Conservation (phyloP, 306 rosid genomes). For the Quillaja saponaria region DNA sequence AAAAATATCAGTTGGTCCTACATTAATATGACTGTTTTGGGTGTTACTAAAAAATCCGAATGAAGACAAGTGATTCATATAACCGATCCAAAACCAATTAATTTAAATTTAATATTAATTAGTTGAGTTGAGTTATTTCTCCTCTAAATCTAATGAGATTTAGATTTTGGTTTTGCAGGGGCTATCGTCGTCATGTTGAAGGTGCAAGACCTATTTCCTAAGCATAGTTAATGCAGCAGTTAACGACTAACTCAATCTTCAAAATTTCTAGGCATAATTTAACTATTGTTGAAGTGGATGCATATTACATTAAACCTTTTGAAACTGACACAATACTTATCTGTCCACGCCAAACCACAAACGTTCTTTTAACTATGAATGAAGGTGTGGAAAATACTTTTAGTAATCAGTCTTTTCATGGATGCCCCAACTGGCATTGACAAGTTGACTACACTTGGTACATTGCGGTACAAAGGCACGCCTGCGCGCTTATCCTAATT, state of each 20-base stretch:
- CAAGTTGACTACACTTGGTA: slow-evolving; percentile 52
- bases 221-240: slow-evolving; percentile 74
- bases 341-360: slow-evolving; percentile 84
- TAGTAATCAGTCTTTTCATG: slow-evolving; percentile 71
- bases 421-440: slow-evolving; percentile 65
- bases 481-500: slow-evolving; percentile 35
- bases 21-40: no score
- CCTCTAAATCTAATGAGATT: no score
- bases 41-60: no score
- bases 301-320: slow-evolving; percentile 69
- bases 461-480: slow-evolving; percentile 57
- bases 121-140: no score
- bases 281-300: slow-evolving; percentile 73
- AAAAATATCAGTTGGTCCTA: no score
- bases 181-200: slow-evolving; percentile 63
- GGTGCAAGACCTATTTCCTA: slow-evolving; percentile 64
- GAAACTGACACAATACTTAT: slow-evolving; percentile 54
- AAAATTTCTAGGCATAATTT: slow-evolving; percentile 58
- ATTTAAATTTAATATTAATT: no score
- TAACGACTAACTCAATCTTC: slow-evolving; percentile 79
- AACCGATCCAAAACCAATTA: no score
- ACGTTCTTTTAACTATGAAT: slow-evolving; percentile 49
- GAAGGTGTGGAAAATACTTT: slow-evolving; percentile 57
- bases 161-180: slow-evolving; percentile 43
- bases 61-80: no score